These are phyloP conservation scores for Lipomyces sp. DNA, from an alignment of 805 yeast species.

Conservation along the genomic window DNA sequence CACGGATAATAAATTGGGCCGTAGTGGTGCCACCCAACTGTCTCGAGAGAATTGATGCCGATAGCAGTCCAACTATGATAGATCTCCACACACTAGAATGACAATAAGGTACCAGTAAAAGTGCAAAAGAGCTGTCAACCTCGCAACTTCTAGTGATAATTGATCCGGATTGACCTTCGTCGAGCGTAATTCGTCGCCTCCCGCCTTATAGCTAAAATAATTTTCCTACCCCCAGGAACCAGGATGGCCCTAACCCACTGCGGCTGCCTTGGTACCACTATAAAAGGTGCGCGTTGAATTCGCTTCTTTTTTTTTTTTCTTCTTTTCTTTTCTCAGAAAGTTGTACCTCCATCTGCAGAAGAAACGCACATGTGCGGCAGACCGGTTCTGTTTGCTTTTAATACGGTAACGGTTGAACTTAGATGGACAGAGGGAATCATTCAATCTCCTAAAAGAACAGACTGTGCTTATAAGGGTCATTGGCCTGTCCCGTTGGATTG, in stretches of 20 bases:
- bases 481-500: slow-evolving; percentile 35
- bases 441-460: slow-evolving; percentile 31
- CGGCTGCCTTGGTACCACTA: background rate
- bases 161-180: background rate
- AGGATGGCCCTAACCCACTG: slow-evolving; percentile 9
- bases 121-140: background rate
- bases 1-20: background rate
- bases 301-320: slow-evolving; percentile 3
- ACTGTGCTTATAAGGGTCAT: slow-evolving; percentile 11
- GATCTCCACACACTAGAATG: background rate
- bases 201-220: background rate
- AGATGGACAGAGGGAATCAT: slow-evolving; percentile 17
- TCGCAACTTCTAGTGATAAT: background rate
- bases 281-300: background rate
- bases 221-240: background rate
- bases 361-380: slow-evolving; percentile 3
- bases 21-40: background rate
- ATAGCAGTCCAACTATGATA: background rate
- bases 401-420: slow-evolving; percentile 19
- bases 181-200: background rate
- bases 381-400: background rate
- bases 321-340: slow-evolving; percentile 32
- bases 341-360: slow-evolving; percentile 30
- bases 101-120: background rate
- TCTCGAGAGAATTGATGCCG: background rate